Base-by-base conservation (phyloP, 176 grass and related monocot species). In the Aegilops longissima region DNA sequence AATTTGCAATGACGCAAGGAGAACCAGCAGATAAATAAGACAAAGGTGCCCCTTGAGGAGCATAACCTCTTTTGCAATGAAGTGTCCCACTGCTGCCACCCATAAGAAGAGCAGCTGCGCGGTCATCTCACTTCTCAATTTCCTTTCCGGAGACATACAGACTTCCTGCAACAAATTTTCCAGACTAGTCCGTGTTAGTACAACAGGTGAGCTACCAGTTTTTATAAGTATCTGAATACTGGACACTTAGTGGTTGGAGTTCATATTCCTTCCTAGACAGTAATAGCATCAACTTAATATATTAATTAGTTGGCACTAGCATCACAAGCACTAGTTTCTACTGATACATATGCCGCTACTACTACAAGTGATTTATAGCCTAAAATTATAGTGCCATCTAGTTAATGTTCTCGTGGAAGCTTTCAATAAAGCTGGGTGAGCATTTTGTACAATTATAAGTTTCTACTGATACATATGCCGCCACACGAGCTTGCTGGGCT, bases 21-120 rank as follows among this genome's bases (percentile, higher is more conserved):
- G 94, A 98, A 58, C 94, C 97, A 70, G 92, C 97, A 8, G 61
- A 91, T 82, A 99, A 86, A 84, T 99, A 96, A 30, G 93, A 99
- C 18, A 94, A 82, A 74, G 88, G 92, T 9, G 86, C 80, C 7
- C 97, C 93, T 85, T 82, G 88, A 66, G 94, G 94, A 65, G 83
- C 92, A 85, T 98, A 91, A 69, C 87, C 80, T 67, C 94, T 90
- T 85, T 77, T 90, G 67, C 80, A 94, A 44, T 80, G 20, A 64
- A 99, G 87, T 35, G 84, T 83, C 56, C 94, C 97, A 62, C 94
- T 99, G 70, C 92, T 94, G 56, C 97, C 96, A 44, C 97, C 97
- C 97, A 99, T 99, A 66, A 99, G 97, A 88, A 99, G 84, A 91
- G 90, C 82, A 18, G 92, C 92, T 27, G 97, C 90, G 68, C 88